These are phyloP conservation scores for Achlya hypogyna DNA, from an alignment of 352 stramenopile species.

Conservation along the genomic window DNA sequence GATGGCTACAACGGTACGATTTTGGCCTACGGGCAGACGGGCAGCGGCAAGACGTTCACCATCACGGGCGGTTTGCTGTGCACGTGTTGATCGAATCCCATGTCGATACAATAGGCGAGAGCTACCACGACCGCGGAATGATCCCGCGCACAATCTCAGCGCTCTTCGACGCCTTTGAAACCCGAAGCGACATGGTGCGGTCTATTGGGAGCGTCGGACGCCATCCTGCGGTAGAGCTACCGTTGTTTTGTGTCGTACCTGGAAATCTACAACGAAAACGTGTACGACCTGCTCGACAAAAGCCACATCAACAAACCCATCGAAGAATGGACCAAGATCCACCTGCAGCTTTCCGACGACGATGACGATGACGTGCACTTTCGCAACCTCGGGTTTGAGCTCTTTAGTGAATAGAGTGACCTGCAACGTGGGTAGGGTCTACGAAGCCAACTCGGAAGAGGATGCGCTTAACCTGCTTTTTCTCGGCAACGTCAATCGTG, in stretches of 20 bases:
- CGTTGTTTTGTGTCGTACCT: slow-evolving; percentile 92
- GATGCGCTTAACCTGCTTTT: slow-evolving; percentile 94
- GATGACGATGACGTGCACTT: slow-evolving; percentile 76
- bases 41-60: slow-evolving; percentile 68
- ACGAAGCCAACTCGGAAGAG: slow-evolving; percentile 80
- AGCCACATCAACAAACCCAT: slow-evolving; percentile 61
- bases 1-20: slow-evolving; percentile 72
- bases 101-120: slow-evolving; percentile 57
- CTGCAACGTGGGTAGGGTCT: slow-evolving; percentile 32
- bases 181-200: slow-evolving; percentile 31
- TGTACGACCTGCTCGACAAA: slow-evolving; percentile 86
- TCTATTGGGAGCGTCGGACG: neutral
- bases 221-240: slow-evolving; percentile 27
- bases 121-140: slow-evolving; percentile 92
- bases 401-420: neutral
- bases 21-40: slow-evolving; percentile 59
- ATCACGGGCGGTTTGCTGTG: slow-evolving; percentile 38
- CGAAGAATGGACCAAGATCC: slow-evolving; percentile 70
- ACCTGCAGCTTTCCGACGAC: slow-evolving; percentile 51
- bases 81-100: neutral
- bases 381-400: slow-evolving; percentile 45
- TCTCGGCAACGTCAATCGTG: slow-evolving; percentile 93
- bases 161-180: slow-evolving; percentile 84
- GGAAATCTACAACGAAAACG: slow-evolving; percentile 95
- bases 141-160: slow-evolving; percentile 90